phyloP scores from a whole-genome alignment of 2,329 filamentous ascomycete species.

The Curvularia lunata region DNA sequence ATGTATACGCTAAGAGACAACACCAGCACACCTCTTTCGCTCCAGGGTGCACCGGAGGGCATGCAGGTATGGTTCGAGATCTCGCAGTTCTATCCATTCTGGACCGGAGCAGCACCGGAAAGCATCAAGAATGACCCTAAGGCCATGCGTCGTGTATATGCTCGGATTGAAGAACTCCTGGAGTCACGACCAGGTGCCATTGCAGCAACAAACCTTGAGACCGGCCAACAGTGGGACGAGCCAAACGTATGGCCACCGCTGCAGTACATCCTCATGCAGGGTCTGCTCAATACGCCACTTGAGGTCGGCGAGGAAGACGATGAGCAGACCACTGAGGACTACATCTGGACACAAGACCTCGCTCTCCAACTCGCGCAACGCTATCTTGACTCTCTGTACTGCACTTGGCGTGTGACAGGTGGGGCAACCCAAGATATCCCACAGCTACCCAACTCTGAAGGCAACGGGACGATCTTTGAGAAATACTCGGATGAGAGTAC shows the following conservation, averaged over 20 bases:
- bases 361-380: conserved; percentile 67
- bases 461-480: conserved; percentile 71
- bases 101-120: conserved; percentile 67
- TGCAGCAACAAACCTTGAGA: conserved; percentile 65
- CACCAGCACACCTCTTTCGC: conserved; percentile 50
- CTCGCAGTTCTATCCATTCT: conserved; percentile 72
- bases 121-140: conserved; percentile 65
- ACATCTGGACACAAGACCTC: conserved; percentile 60
- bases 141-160: conserved; percentile 62
- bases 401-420: conserved; percentile 72
- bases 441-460: conserved; percentile 47
- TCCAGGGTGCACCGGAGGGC: conserved; percentile 58
- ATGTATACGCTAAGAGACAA: conserved; percentile 57
- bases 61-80: conserved; percentile 64
- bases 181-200: conserved; percentile 63
- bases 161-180: conserved; percentile 61
- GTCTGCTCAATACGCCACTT: conserved; percentile 65
- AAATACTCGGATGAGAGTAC: conserved; percentile 69
- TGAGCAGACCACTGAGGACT: conserved; percentile 48
- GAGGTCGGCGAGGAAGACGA: conserved; percentile 62
- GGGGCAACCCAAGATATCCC: conserved; percentile 58
- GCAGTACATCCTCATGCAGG: conserved; percentile 68
- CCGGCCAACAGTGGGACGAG: conserved; percentile 73
- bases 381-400: conserved; percentile 71
- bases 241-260: conserved; percentile 74